Percentiles rank a stretch among this genome's conserved stretches.
phyloP scores from a whole-genome alignment of 2,329 filamentous ascomycete genomes.

The Dothideomycetidae sp. region DNA sequence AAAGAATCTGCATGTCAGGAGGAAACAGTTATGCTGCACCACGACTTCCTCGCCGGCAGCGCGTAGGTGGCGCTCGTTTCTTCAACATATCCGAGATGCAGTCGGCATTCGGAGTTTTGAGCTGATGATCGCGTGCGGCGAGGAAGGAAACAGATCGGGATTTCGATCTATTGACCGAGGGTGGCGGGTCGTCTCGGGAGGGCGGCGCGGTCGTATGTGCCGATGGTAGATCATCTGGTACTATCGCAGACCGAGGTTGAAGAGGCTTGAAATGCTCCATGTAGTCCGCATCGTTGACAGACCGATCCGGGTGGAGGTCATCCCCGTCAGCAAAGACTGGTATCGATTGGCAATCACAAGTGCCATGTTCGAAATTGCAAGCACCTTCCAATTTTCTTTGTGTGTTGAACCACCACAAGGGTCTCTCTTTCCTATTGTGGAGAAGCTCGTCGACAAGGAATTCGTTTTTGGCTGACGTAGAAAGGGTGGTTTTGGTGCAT shows the following conservation, averaged over 20 bases:
- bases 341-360: slow-evolving; percentile 6
- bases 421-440: neutral
- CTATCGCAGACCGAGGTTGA: neutral
- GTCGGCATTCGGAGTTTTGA: no score
- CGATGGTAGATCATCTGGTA: no score
- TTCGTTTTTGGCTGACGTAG: neutral
- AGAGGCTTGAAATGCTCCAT: neutral
- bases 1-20: no score
- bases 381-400: slow-evolving; percentile 5
- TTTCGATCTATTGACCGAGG: no score
- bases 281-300: neutral
- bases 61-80: no score
- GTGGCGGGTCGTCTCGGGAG: no score
- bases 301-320: neutral
- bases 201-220: no score
- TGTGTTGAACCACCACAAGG: slow-evolving; percentile 4
- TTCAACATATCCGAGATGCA: no score
- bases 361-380: slow-evolving; percentile 4
- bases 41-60: no score
- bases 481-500: slow-evolving; percentile 2
- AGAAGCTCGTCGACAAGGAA: neutral
- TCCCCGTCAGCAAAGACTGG: slow-evolving; percentile 7
- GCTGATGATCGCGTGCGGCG: no score
- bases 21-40: no score
- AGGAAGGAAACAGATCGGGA: no score